Percentiles rank a stretch among this genome's conserved stretches.
phyloP scores from a whole-genome alignment of 371 early-diverging fungal genomes.

The Smittium mucronatum region DNA sequence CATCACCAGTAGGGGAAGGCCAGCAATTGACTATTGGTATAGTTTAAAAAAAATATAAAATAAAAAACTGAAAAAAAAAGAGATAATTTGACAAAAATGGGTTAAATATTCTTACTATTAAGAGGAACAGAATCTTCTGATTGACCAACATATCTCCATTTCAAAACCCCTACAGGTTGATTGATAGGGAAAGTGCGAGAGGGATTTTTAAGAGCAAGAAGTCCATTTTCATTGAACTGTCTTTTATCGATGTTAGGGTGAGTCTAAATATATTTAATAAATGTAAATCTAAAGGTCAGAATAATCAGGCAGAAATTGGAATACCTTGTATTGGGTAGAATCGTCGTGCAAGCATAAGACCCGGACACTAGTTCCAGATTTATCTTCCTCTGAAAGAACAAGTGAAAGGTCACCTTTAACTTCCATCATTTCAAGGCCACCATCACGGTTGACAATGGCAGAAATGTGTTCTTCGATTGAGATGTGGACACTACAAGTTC shows the following conservation, averaged over 20 bases:
- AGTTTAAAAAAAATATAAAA: neutral
- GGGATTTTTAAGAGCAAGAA: too few relatives aligned
- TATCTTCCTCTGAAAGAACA: slow-evolving; percentile 53
- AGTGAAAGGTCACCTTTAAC: slow-evolving; percentile 82
- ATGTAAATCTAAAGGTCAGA: slow-evolving; percentile 91
- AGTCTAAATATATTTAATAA: too few relatives aligned
- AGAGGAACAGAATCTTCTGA: slow-evolving; percentile 77
- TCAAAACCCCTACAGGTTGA: too few relatives aligned
- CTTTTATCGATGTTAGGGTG: too few relatives aligned
- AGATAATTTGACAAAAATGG: slow-evolving; percentile 30
- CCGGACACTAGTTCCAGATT: slow-evolving; percentile 60
- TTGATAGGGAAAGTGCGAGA: too few relatives aligned
- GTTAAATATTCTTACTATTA: slow-evolving; percentile 27
- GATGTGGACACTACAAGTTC: slow-evolving; percentile 55
- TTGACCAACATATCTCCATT: slow-evolving; percentile 48
- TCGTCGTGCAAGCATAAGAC: slow-evolving; percentile 24
- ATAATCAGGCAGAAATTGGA: neutral
- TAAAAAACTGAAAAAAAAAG: neutral
- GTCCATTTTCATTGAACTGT: too few relatives aligned
- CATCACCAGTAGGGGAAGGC: slow-evolving; percentile 84
- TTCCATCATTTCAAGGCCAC: slow-evolving; percentile 80
- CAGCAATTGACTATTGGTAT: slow-evolving; percentile 59
- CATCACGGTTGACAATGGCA: slow-evolving; percentile 73
- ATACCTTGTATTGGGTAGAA: neutral
- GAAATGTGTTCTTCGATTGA: slow-evolving; percentile 76